Conservation (phyloP, 2,329 filamentous ascomycete genomes). For the Verticillium dahliae region DNA sequence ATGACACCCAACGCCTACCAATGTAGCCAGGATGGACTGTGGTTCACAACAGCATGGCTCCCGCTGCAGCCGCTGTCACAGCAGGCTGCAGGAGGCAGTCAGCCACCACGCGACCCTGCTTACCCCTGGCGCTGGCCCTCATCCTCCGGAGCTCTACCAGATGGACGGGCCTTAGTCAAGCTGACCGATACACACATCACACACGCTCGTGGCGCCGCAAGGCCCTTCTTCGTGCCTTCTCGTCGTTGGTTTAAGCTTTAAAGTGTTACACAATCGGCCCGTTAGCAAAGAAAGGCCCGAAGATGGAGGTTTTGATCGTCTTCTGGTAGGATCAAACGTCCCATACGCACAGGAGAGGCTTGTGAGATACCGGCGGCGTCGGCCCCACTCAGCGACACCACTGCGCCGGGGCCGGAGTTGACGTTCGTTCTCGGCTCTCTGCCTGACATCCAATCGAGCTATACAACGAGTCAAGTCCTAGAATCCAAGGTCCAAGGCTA, state of each 20-base stretch:
- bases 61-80: not conserved
- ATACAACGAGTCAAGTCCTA: not conserved
- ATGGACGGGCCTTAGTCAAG: not conserved
- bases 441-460: not conserved
- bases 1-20: not conserved
- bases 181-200: not conserved
- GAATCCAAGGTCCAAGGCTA: not conserved
- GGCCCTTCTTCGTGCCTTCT: not conserved
- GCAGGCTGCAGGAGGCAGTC: not conserved
- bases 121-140: not conserved
- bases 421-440: not conserved
- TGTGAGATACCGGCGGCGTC: not conserved
- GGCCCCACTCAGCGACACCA: not conserved
- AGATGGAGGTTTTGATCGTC: not conserved
- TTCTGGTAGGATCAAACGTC: not conserved
- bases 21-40: not conserved
- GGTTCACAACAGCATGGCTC: not conserved
- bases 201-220: not conserved
- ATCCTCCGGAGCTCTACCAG: not conserved
- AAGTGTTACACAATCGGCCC: not conserved
- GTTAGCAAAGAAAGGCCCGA: not conserved
- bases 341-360: not conserved
- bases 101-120: not conserved
- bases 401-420: not conserved
- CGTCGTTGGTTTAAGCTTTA: conserved; percentile 3